These are phyloP conservation scores for Penicillium diatomitis DNA, from an alignment of 495 filamentous ascomycete genomes.

Conservation along the genomic window DNA sequence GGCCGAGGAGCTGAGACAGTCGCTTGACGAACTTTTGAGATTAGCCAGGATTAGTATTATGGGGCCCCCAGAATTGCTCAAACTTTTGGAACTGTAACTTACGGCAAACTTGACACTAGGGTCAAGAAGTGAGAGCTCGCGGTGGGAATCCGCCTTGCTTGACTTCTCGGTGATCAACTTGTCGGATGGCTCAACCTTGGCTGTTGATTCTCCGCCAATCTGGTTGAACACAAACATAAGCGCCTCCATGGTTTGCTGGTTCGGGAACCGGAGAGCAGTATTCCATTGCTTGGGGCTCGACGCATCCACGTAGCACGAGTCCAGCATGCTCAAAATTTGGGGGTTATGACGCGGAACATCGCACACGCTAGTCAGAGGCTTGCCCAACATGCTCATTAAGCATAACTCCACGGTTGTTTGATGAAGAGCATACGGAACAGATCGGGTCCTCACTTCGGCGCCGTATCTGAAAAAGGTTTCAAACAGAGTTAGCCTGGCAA, in stretches of 20 bases:
- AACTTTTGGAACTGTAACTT: slow-evolving; percentile 22
- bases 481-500: neutral
- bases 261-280: slow-evolving; percentile 23
- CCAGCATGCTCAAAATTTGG: slow-evolving; percentile 17
- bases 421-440: slow-evolving; percentile 22
- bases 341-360: slow-evolving; percentile 22
- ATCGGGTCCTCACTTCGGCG: slow-evolving; percentile 1
- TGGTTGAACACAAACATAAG: slow-evolving; percentile 34
- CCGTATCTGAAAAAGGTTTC: slow-evolving; percentile 14
- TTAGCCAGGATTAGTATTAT: slow-evolving; percentile 6
- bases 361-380: slow-evolving; percentile 21
- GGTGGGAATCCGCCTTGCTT: slow-evolving; percentile 12
- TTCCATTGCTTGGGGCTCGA: slow-evolving; percentile 17
- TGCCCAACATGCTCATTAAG: slow-evolving; percentile 28
- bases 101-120: slow-evolving; percentile 63
- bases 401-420: slow-evolving; percentile 40
- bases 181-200: slow-evolving; percentile 9
- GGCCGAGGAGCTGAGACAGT: slow-evolving; percentile 66
- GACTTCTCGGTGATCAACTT: slow-evolving; percentile 8
- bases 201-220: slow-evolving; percentile 17
- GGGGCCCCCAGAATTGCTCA: neutral
- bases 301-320: slow-evolving; percentile 7
- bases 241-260: slow-evolving; percentile 17
- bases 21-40: slow-evolving; percentile 60
- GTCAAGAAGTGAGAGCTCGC: slow-evolving; percentile 44